These are phyloP conservation scores for Sporothrix pallida DNA, from an alignment of 2,329 filamentous ascomycete genomes.

Conservation along the genomic window DNA sequence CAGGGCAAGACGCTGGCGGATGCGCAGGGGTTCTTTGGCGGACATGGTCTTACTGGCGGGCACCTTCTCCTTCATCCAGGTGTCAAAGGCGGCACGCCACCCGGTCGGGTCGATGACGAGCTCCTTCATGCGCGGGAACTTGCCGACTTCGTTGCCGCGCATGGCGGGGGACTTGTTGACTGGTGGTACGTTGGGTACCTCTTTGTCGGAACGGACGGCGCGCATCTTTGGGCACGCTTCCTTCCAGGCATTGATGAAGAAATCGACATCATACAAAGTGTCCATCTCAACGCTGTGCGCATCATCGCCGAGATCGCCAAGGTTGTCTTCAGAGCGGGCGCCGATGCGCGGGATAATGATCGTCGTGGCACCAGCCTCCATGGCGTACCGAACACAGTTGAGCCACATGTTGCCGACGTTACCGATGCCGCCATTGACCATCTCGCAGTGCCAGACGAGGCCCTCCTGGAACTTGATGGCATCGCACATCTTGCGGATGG, in stretches of 20 bases:
- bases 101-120: conserved; percentile 37
- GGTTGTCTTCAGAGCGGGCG: conserved; percentile 39
- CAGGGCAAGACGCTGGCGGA: conserved; percentile 30
- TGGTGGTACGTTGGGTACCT: conserved; percentile 32
- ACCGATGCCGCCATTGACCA: conserved; percentile 47
- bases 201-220: conserved; percentile 34
- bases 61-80: conserved; percentile 33
- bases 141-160: conserved; percentile 23
- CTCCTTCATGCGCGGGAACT: conserved; percentile 32
- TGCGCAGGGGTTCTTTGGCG: conserved; percentile 33
- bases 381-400: conserved; percentile 48
- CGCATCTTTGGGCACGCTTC: conserved; percentile 36
- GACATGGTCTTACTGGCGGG: conserved; percentile 28
- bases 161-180: conserved; percentile 8
- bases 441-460: conserved; percentile 47
- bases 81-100: conserved; percentile 38
- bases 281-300: conserved; percentile 32
- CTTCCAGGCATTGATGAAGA: conserved; percentile 35
- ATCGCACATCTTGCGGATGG: conserved; percentile 41
- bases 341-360: conserved; percentile 37
- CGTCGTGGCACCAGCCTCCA: conserved; percentile 42
- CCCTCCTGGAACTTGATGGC: conserved; percentile 44
- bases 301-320: conserved; percentile 33
- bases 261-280: conserved; percentile 34
- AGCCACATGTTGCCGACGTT: conserved; percentile 47